Base-by-base conservation (phyloP, 805 yeast genomes). In the Candida railenensis region DNA sequence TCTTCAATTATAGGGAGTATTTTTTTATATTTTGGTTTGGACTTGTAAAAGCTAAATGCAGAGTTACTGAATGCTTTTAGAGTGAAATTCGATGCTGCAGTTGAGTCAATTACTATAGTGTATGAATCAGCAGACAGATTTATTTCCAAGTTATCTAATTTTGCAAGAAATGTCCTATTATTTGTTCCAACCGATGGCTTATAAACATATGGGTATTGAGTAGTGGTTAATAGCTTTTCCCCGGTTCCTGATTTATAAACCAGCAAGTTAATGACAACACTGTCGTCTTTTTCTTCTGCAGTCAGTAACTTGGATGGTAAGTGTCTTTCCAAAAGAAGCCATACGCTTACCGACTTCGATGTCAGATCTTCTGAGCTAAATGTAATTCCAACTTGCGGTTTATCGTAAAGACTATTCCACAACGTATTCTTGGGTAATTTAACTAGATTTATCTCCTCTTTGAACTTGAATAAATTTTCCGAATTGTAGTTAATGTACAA, bases 401-500 rank as follows among this genome's bases (percentile, higher is more conserved):
- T 49, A 15, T 15, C 32, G 8, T 22, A 22, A n/a, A 40, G 49
- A 8, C 34, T 39, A 37, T 34, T 28, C 18, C 19, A 22, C 12
- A 1, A 53, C 48, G 50, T 49, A 48, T 3, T 22, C 34, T 28
- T 51, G 45, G 3, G 43, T 43, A 3, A 43, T 42, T 41, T 43
- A 14, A 68, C 51, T 37, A 63, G 71, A 14, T 57, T 61, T 40
- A 53, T 47, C 7, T 48, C 50, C 48, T 65, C 69, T 1, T 53
- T 51, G 20, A 58, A 56, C 34, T 52, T 51, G 46, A 58, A 63
- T 12, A 56, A 9, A 18, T 12, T 16, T 16, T 20, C 44, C 0
- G 81, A 76, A 47, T 80, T 71, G 92, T 95, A 86, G 58, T 83
- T 87, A 34, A 88, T 48, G 58, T 88, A 89, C 2, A 87, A 48